Base-by-base conservation (phyloP, 208 protist genomes). In the Leishmania aethiopica region DNA sequence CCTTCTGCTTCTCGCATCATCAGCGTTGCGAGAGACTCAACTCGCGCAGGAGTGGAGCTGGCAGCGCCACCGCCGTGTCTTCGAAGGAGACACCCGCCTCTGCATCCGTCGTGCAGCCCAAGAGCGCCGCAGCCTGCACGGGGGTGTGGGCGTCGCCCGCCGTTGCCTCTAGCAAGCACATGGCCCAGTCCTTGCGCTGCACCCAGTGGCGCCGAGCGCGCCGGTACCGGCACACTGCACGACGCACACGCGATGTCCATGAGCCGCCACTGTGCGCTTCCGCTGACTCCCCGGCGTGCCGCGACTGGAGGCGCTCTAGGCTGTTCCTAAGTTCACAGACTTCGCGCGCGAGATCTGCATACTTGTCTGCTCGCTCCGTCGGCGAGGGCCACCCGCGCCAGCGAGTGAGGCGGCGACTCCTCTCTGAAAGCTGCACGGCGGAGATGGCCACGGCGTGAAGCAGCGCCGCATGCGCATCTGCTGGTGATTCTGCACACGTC, bases 91-190 rank as follows among this genome's bases (percentile, higher is more conserved):
- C 84, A 22, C 88, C 89, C 2, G 72, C 72, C 51, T 95, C 88
- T 15, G 89, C 81, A 76, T 97, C 94, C 8, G 90, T 93, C 49
- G 85, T 86, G 69, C 94, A 86, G 7, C 91, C 92, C 75, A 97
- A 89, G 71, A 91, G 66, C 35, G 89, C 86, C 6, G 85, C 76
- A 42, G 93, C 80, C 37, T 93, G 87, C 28, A 85, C 76, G n/a
- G 79, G 47, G 17, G 81, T 85, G 72, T 90, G 90, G 37, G 64
- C 82, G 32, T 95, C 94, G 6, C 90, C 91, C 10, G 93, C 74
- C 7, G 91, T 82, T 11, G 83, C 87, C 81, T 97, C 92, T 64
- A 96, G 77, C 64, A 97, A 82, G 64, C 90, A 84, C 75, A 89
- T 75, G 40, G 89, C 84, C 83, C 91, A 94, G 42, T 91, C 90